Percentiles rank a stretch among this genome's conserved stretches.
phyloP scores from a whole-genome alignment of 805 yeast genomes.

The Sugiyamaella qingdaonensis region DNA sequence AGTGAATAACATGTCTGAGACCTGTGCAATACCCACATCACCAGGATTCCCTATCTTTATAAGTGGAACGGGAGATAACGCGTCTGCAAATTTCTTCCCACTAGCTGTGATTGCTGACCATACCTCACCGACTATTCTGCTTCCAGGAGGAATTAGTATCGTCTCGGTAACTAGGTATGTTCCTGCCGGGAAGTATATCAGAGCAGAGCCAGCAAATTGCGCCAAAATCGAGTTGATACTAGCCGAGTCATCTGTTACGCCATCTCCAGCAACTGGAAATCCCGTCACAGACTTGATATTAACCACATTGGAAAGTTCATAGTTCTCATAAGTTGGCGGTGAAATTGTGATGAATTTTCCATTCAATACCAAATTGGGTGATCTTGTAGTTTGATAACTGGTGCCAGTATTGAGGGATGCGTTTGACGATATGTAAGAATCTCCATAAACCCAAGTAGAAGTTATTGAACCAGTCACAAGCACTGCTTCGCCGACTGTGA shows the following conservation, averaged over 20 bases:
- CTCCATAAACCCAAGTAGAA: background rate
- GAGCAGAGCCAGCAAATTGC: background rate
- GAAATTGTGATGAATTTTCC: slow-evolving; percentile 1
- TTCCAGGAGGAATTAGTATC: slow-evolving; percentile 3
- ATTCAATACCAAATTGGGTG: background rate
- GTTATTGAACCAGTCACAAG: background rate
- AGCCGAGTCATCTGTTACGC: slow-evolving; percentile 9
- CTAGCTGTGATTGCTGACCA: slow-evolving; percentile 9
- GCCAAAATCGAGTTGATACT: slow-evolving; percentile 3
- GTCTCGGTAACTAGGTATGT: slow-evolving; percentile 7
- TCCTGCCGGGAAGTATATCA: slow-evolving; percentile 8
- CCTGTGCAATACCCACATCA: slow-evolving; percentile 3
- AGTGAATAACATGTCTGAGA: slow-evolving; percentile 10
- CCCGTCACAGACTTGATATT: slow-evolving; percentile 3
- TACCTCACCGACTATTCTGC: slow-evolving; percentile 7
- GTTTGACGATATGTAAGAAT: background rate
- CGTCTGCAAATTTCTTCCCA: slow-evolving; percentile 1
- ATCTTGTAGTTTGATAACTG: background rate
- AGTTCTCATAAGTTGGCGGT: background rate
- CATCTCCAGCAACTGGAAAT: slow-evolving; percentile 8
- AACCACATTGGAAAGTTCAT: background rate
- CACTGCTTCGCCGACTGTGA: background rate
- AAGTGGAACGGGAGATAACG: background rate
- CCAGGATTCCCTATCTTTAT: slow-evolving; percentile 6
- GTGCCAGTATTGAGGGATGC: background rate